phyloP scores from a whole-genome alignment of 2,329 filamentous ascomycete genomes.

The Hysterium pulicare region DNA sequence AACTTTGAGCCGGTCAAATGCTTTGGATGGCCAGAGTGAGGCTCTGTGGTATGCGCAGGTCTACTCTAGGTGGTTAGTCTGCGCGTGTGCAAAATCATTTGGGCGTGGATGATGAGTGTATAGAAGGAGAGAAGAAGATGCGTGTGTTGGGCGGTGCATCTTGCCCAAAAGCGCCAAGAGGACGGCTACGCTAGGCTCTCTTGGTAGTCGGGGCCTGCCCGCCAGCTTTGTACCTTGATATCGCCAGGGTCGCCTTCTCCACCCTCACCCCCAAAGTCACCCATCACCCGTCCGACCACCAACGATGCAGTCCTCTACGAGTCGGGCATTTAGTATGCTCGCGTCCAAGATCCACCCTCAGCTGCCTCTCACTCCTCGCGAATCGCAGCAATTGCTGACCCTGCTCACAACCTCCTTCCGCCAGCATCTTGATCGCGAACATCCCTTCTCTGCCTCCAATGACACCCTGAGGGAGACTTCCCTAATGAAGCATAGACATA shows the following conservation, averaged over 20 bases:
- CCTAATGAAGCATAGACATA: constrained; percentile 4
- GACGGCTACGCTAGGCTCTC: no score
- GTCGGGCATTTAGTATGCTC: constrained; percentile 40
- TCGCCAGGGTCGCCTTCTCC: background rate
- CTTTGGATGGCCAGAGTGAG: background rate
- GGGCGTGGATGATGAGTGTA: constrained; percentile 1
- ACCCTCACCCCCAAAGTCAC: background rate
- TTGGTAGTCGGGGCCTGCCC: no score
- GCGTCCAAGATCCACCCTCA: constrained; percentile 53
- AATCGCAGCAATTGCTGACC: constrained; percentile 58
- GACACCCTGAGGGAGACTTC: background rate
- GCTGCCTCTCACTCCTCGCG: constrained; percentile 53
- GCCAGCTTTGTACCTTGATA: no score
- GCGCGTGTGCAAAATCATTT: background rate
- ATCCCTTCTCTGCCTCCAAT: constrained; percentile 37
- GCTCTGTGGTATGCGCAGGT: background rate
- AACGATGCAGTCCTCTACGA: constrained; percentile 51
- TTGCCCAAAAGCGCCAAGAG: no score
- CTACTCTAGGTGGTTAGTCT: background rate
- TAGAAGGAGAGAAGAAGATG: background rate
- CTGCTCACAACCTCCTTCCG: constrained; percentile 63
- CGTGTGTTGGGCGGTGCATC: background rate
- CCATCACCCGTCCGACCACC: background rate
- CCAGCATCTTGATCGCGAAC: constrained; percentile 58
- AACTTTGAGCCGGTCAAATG: constrained; percentile 10